phyloP scores from a whole-genome alignment of 805 yeast genomes.

The Komagataella mondaviorum region DNA sequence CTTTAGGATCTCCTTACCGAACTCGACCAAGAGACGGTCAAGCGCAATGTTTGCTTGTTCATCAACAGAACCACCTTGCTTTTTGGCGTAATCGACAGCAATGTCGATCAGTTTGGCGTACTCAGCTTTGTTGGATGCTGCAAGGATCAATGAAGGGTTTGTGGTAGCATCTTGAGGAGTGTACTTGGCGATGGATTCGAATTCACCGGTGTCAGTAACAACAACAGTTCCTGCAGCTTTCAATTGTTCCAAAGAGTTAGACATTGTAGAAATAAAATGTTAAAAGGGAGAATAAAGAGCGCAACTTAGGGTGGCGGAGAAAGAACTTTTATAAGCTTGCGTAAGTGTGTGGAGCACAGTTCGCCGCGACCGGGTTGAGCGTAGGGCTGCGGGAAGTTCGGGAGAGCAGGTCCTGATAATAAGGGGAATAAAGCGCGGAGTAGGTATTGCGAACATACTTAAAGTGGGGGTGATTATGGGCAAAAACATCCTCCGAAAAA shows the following conservation, averaged over 20 bases:
- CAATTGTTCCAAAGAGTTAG: slow-evolving; percentile 76
- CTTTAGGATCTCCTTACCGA: slow-evolving; percentile 84
- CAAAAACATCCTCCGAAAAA: neutral
- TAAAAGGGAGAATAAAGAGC: neutral
- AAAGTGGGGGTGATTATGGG: neutral
- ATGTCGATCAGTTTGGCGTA: slow-evolving; percentile 82
- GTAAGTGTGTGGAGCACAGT: neutral
- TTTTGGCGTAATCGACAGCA: slow-evolving; percentile 79
- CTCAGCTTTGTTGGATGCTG: slow-evolving; percentile 84
- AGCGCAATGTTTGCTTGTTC: slow-evolving; percentile 73
- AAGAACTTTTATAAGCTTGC: neutral
- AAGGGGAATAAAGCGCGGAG: neutral
- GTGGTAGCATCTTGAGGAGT: slow-evolving; percentile 99
- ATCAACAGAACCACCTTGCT: slow-evolving; percentile 40
- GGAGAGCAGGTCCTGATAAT: neutral
- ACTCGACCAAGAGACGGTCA: slow-evolving; percentile 88
- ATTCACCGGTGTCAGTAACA: slow-evolving; percentile 98
- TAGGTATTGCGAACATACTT: neutral
- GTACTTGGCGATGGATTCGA: slow-evolving; percentile 93
- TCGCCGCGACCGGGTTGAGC: neutral
- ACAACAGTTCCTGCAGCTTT: slow-evolving; percentile 93
- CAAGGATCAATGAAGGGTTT: slow-evolving; percentile 93
- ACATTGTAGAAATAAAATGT: slow-evolving; percentile 8
- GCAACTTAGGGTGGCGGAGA: neutral
- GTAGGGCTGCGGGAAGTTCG: neutral